Conservation (phyloP, 108 stramenopile species). For the Nannochloropsis gaditana region DNA sequence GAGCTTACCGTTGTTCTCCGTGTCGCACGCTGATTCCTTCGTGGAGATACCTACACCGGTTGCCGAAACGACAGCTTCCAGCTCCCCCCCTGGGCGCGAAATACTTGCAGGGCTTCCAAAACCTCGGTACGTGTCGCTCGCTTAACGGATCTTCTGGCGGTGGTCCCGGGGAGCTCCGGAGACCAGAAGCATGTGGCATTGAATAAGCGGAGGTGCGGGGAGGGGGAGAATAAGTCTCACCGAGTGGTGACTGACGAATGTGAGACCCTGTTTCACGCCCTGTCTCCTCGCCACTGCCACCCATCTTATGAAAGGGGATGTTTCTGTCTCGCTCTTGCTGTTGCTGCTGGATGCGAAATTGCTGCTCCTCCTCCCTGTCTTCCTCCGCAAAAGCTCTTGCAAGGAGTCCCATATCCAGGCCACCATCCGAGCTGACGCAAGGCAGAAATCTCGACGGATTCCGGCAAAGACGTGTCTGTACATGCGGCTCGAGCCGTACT, state of each 20-base stretch:
- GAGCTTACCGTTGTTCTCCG: not conserved
- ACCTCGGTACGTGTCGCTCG: not conserved
- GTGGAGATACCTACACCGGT: not conserved
- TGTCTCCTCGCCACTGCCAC: no score
- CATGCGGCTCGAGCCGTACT: not conserved
- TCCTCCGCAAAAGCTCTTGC: not conserved
- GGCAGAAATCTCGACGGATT: not conserved
- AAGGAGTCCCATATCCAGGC: not conserved
- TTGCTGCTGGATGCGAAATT: not conserved
- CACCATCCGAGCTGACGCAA: not conserved
- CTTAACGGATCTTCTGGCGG: no score
- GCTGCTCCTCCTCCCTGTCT: not conserved
- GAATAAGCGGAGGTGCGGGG: not conserved
- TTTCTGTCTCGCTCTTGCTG: not conserved
- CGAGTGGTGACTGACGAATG: not conserved
- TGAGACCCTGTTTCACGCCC: no score
- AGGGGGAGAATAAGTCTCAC: not conserved
- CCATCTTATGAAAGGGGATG: not conserved
- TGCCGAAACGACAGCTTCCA: conserved; percentile 5
- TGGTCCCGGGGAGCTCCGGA: no score
- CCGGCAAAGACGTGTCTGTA: not conserved
- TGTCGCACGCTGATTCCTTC: not conserved
- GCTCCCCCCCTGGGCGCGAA: not conserved
- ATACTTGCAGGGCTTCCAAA: conserved; percentile 15
- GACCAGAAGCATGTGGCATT: no score